Conservation (phyloP, 2,329 filamentous ascomycete genomes). For the Paraconiothyrium sp. region DNA sequence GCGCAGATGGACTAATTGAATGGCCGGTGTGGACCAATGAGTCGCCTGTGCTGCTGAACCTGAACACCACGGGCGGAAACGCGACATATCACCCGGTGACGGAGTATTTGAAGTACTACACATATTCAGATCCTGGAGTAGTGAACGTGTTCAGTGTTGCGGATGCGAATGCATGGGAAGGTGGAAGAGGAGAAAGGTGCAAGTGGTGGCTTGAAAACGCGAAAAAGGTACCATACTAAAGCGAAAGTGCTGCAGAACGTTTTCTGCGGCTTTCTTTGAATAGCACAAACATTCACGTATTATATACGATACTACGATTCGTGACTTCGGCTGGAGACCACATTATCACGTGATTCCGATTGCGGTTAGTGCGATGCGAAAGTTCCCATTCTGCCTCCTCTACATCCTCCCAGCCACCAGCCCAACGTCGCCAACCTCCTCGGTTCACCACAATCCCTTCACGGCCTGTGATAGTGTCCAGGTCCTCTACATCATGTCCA, state of each 20-base stretch:
- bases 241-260: neutral
- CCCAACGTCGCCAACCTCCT: neutral
- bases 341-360: neutral
- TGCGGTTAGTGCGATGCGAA: neutral
- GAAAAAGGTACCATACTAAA: constrained; percentile 35
- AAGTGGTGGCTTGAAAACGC: constrained; percentile 42
- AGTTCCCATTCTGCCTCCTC: neutral
- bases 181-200: constrained; percentile 42
- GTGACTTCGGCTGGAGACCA: neutral
- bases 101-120: constrained; percentile 37
- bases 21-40: constrained; percentile 40
- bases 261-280: neutral
- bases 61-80: constrained; percentile 44
- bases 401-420: neutral
- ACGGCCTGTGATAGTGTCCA: neutral
- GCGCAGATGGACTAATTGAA: constrained; percentile 28
- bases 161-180: constrained; percentile 43
- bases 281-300: neutral
- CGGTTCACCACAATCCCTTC: neutral
- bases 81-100: constrained; percentile 28
- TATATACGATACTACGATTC: too few relatives aligned
- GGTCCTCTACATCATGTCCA: neutral
- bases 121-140: constrained; percentile 43
- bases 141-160: constrained; percentile 40
- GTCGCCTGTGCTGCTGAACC: constrained; percentile 32